Evolutionary conservation across 192 early-diverging fungal genomes (phyloP), one percentile per base, ranked within the genome.

Genomic region (Coemansia sp.): DNA sequence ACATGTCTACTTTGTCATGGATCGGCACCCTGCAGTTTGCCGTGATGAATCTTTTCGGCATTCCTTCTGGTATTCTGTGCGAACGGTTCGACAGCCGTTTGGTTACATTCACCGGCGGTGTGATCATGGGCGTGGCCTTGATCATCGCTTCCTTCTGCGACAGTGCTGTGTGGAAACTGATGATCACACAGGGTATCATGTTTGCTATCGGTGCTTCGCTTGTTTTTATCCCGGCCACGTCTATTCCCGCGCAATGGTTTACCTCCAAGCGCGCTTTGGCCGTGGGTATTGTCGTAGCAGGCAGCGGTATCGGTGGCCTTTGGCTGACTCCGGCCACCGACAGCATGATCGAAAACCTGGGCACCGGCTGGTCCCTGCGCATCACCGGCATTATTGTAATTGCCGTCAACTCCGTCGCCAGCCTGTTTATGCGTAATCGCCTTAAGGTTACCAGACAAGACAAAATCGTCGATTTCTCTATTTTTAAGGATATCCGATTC

Each of bases 281-380:
- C 4, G 83, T 88, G 18, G 89, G 92, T 7, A 64, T 91, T 33
- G 88, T 89, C 20, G 82, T 89, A 45, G 82, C 89, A 31, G 92
- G 91, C 7, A 81, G 84, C 4, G 91, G 91, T 17, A 61, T 91
- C 12, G 92, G 92, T 42, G 90, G 91, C 3, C 71, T 93, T 14
- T 82, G 73, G 31, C 64, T 93, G 28, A 72, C 86, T 16, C 81
- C 81, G 40, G 76, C 88, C 7, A 77, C 74, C 0, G 84, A 84
- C 25, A 67, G 69, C 8, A 72, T 89, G 45, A 83, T 91, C 10
- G 69, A 68, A 45, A 42, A 42, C 3, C 17, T 90, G 29, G 89
- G 88, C 5, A 68, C 78, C 16, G 42, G 63, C 28, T 91, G 89
- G 87, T 76, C 88, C 1, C 78, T 94, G 28, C 85, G 91, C 30